A percentile compares a stretch with the other conserved stretches of the same genome.
Conservation (phyloP, 164 flowering plant genomes). For the Warburgia ugandensis region DNA sequence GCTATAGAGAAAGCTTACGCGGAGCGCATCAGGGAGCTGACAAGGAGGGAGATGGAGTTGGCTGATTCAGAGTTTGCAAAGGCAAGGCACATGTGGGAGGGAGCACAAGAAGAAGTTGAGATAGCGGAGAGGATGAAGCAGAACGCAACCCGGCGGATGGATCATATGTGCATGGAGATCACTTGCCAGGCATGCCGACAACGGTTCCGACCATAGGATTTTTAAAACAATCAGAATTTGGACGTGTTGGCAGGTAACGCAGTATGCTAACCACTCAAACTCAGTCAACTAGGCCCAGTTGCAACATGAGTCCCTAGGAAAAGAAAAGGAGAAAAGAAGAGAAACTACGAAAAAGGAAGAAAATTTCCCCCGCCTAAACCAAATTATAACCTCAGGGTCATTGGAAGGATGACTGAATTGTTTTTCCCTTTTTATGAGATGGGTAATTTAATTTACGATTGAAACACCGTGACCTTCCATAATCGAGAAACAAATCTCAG, state of each 20-base stretch:
- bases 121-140: slow-evolving; percentile 68
- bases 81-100: slow-evolving; percentile 78
- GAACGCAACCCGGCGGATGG: slow-evolving; percentile 37
- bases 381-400: too few species aligned
- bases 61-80: slow-evolving; percentile 84
- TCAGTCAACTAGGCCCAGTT: not conserved
- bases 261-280: not conserved
- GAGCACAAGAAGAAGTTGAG: slow-evolving; percentile 69
- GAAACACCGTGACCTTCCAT: too few species aligned
- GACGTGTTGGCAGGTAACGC: not conserved
- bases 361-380: too few species aligned
- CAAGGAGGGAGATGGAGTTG: slow-evolving; percentile 81
- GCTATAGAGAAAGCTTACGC: slow-evolving; percentile 89
- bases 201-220: slow-evolving; percentile 46
- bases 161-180: slow-evolving; percentile 74
- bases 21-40: slow-evolving; percentile 78
- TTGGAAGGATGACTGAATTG: too few species aligned
- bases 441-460: too few species aligned
- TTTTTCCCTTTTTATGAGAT: too few species aligned
- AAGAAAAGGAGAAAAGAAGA: too few species aligned
- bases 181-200: slow-evolving; percentile 89
- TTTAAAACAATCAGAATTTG: too few species aligned
- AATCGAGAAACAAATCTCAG: not conserved
- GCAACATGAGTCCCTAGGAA: too few species aligned
- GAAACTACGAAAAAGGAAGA: too few species aligned